Percentiles rank a stretch among this genome's conserved stretches.
Conservation (phyloP, 1,139 yeast genomes). For the Candida frijolesensis region DNA sequence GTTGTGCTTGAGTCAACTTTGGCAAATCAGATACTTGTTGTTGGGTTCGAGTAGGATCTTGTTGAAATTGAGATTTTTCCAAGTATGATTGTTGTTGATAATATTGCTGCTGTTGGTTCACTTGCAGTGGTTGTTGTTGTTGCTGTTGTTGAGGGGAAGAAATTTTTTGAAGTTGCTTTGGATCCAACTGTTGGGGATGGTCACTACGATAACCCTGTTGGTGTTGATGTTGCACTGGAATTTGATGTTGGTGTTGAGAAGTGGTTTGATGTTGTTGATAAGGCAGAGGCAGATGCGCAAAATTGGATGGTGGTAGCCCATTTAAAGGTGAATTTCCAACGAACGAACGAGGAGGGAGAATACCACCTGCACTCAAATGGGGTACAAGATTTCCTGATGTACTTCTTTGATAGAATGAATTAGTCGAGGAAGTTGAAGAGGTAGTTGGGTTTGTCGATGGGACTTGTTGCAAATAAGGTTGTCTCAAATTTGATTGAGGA, state of each 20-base stretch:
- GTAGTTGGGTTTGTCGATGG: slow-evolving; percentile 3
- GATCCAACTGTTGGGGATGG: slow-evolving; percentile 19
- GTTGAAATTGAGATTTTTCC: slow-evolving; percentile 17
- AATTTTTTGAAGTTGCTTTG: slow-evolving; percentile 17
- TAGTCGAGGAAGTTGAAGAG: slow-evolving; percentile 2
- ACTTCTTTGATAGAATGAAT: slow-evolving; percentile 2
- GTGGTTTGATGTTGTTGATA: slow-evolving; percentile 8
- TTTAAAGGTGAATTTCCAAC: slow-evolving; percentile 9
- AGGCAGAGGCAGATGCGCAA: slow-evolving; percentile 15
- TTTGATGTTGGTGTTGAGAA: slow-evolving; percentile 12
- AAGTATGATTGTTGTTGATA: slow-evolving; percentile 16
- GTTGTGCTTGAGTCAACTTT: slow-evolving; percentile 10
- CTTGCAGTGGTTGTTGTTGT: slow-evolving; percentile 13
- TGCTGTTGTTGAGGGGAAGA: slow-evolving; percentile 15
- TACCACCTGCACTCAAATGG: slow-evolving; percentile 12
- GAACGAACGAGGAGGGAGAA: slow-evolving; percentile 11
- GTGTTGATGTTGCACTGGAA: slow-evolving; percentile 8
- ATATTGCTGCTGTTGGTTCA: slow-evolving; percentile 16
- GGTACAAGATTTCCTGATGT: slow-evolving; percentile 12
- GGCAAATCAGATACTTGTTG: slow-evolving; percentile 2
- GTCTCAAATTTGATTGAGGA: slow-evolving; percentile 8
- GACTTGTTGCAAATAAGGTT: slow-evolving; percentile 8
- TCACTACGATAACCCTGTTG: slow-evolving; percentile 13
- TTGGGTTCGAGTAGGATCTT: slow-evolving; percentile 12
- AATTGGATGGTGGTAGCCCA: slow-evolving; percentile 12